These are phyloP conservation scores for Fusarium nematophilum DNA, from an alignment of 2,329 filamentous ascomycete genomes.

Conservation along the genomic window DNA sequence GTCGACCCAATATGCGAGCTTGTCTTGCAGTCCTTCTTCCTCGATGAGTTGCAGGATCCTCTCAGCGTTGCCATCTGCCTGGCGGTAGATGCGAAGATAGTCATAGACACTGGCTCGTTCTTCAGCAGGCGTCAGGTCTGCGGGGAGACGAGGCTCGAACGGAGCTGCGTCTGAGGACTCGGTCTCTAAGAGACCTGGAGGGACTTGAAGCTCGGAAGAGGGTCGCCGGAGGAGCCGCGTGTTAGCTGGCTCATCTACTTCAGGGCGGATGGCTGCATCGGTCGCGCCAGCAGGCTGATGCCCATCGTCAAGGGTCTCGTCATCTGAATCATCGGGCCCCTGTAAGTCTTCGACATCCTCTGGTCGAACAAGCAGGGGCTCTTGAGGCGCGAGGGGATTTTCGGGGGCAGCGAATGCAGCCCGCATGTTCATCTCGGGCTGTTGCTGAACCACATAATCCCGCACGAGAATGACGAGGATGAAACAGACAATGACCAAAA, in stretches of 20 bases:
- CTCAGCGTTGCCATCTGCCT: conserved; percentile 68
- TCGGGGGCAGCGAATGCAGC: conserved; percentile 67
- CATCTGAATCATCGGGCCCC: conserved; percentile 45
- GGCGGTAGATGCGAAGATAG: conserved; percentile 66
- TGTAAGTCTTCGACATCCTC: conserved; percentile 37
- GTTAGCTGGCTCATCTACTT: conserved; percentile 21
- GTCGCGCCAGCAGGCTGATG: conserved; percentile 24
- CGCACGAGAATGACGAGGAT: conserved; percentile 97
- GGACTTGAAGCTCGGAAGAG: conserved; percentile 23
- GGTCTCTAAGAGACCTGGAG: conserved; percentile 18
- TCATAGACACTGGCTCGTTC: conserved; percentile 46
- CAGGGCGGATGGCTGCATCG: conserved; percentile 22
- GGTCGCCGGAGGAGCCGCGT: conserved; percentile 24
- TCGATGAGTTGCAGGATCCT: conserved; percentile 71
- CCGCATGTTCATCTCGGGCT: conserved; percentile 89
- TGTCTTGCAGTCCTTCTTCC: conserved; percentile 68
- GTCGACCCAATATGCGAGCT: conserved; percentile 69
- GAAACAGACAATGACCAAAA: conserved; percentile 91
- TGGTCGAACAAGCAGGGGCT: conserved; percentile 39
- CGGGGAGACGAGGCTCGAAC: conserved; percentile 7
- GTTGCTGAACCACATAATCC: conserved; percentile 98
- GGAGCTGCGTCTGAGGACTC: conserved; percentile 8
- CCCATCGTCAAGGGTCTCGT: conserved; percentile 47
- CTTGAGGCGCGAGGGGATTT: conserved; percentile 43
- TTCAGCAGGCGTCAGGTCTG: conserved; percentile 9